Percentiles rank a stretch among this genome's conserved stretches.
These are phyloP conservation scores for Salix udensis DNA, from an alignment of 345 rosid genomes.

Conservation along the genomic window DNA sequence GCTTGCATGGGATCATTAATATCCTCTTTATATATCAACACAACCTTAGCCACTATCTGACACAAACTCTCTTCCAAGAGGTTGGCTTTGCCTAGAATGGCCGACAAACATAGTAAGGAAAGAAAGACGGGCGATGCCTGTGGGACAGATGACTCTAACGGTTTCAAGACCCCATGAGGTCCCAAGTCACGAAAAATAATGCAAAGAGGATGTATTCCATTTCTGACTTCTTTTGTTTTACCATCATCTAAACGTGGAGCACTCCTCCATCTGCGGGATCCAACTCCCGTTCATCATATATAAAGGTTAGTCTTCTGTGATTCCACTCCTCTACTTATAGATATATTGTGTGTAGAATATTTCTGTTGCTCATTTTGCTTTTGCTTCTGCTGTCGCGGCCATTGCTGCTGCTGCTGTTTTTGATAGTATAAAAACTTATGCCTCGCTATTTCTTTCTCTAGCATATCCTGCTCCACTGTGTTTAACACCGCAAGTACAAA, in stretches of 20 bases:
- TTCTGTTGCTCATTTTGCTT: not conserved
- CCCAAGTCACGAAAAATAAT: not conserved
- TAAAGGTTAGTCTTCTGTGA: not conserved
- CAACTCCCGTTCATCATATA: not conserved
- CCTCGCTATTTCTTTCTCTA: constrained; percentile 3
- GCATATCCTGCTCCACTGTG: constrained; percentile 9
- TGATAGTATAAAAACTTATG: not conserved
- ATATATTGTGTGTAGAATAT: not conserved
- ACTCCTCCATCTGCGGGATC: not conserved
- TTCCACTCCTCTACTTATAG: not conserved
- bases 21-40: no score
- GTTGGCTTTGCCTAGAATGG: not conserved
- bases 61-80: not conserved
- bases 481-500: no score
- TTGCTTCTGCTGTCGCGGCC: not conserved
- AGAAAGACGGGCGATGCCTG: not conserved
- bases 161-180: not conserved
- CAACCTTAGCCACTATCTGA: not conserved
- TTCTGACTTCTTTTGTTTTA: not conserved
- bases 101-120: not conserved
- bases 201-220: not conserved
- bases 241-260: not conserved
- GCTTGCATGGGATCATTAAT: no score
- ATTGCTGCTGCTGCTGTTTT: not conserved
- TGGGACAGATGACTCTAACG: not conserved